Evolutionary conservation across 2,329 filamentous ascomycete genomes (phyloP).

Genomic region (Colletotrichum filicis): DNA sequence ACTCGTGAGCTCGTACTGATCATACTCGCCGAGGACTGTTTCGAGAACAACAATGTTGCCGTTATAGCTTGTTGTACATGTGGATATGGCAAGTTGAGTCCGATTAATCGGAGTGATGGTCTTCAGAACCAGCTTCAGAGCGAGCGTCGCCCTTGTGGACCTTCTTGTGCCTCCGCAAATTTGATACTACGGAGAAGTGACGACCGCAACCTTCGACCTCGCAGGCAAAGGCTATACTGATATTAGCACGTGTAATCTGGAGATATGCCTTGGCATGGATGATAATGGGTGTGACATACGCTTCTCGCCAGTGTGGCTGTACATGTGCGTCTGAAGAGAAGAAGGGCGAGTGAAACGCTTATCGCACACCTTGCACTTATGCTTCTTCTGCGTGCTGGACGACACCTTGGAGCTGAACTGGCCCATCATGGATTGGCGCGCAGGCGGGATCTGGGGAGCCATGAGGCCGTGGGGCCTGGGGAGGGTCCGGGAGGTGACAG

Average conservation of each 20-base stretch:
- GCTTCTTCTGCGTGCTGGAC: slow-evolving; percentile 97
- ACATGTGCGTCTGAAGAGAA: slow-evolving; percentile 97
- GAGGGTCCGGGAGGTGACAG: slow-evolving; percentile 82
- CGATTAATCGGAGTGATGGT: slow-evolving; percentile 67
- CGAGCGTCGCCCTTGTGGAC: slow-evolving; percentile 85
- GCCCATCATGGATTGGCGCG: slow-evolving; percentile 97
- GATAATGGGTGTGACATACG: slow-evolving; percentile 70
- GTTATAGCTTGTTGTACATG: neutral
- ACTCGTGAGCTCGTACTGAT: slow-evolving; percentile 33
- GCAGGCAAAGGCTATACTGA: slow-evolving; percentile 82
- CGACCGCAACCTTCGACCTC: slow-evolving; percentile 95
- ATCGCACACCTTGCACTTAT: slow-evolving; percentile 99
- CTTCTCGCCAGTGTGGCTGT: slow-evolving; percentile 98
- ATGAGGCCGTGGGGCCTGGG: slow-evolving; percentile 77
- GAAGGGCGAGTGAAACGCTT: slow-evolving; percentile 96
- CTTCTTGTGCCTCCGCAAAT: slow-evolving; percentile 92
- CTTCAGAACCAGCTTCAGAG: slow-evolving; percentile 72
- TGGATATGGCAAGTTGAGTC: neutral
- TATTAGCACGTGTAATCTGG: neutral
- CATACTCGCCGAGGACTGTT: slow-evolving; percentile 4
- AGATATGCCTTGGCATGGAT: neutral
- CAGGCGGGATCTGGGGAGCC: slow-evolving; percentile 76
- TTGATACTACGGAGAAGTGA: slow-evolving; percentile 97
- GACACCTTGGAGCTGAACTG: slow-evolving; percentile 98
- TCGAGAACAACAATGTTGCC: neutral